Evolutionary conservation across 2,329 filamentous ascomycete genomes (phyloP).

Genomic region (Neofusicoccum laricinum): DNA sequence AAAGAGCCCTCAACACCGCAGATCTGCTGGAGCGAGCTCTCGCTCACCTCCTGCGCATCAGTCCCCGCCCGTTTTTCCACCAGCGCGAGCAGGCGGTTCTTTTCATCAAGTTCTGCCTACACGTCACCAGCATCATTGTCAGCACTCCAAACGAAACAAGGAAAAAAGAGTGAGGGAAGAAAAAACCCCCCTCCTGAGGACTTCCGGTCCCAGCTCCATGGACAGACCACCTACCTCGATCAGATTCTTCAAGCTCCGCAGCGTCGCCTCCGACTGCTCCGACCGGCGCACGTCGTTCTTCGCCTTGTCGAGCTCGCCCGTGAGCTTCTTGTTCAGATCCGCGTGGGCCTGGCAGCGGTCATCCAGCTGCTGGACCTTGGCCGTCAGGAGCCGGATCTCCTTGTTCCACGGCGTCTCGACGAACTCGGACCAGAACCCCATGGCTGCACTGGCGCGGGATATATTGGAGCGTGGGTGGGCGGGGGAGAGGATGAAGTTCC

Average conservation of each 20-base stretch:
- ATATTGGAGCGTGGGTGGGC: no score
- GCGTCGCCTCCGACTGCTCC: neutral
- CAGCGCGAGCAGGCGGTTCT: neutral
- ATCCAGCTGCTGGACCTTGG: neutral
- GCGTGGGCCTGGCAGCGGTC: no score
- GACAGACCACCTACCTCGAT: neutral
- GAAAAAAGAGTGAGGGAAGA: no score
- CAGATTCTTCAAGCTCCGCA: neutral
- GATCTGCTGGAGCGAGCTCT: no score
- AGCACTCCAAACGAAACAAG: neutral
- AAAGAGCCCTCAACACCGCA: no score
- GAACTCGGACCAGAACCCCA: neutral
- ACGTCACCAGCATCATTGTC: neutral
- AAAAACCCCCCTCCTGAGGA: no score
- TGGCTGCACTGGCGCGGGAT: no score
- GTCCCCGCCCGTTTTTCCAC: neutral
- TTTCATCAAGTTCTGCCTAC: neutral
- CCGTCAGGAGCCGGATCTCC: neutral
- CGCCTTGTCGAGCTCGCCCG: neutral
- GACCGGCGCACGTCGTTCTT: neutral
- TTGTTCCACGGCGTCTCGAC: neutral
- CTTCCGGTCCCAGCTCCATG: no score
- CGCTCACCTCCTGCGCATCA: neutral
- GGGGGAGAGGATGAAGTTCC: no score
- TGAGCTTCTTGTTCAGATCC: neutral